Evolutionary conservation across 805 yeast species (phyloP), one percentile per base, ranked within the genome.

Genomic region (Barnettozyma pratensis): DNA sequence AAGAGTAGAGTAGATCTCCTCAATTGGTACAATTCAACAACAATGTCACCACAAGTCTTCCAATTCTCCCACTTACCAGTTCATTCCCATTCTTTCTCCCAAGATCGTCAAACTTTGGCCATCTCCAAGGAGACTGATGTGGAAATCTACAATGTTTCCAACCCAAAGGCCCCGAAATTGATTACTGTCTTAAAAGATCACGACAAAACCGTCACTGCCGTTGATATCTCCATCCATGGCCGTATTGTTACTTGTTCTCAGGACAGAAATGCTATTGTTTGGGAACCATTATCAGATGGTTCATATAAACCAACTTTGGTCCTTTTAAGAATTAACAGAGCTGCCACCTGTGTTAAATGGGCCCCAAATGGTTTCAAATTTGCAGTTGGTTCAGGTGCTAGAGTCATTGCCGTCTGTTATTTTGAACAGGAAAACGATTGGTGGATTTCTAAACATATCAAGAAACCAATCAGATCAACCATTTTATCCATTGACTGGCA

Each of bases 371-470:
- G 97, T n/a, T 72, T 71, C 62, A 94, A 94, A 72, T 94, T 94
- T 69, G 99, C 99, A 1, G 98, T 92, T 42, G 99, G 97, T 1
- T 87, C 96, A 3, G 89, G 96, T 42, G 97, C 96, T 41, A 75
- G 98, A 51, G 85, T 87, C 54, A 84, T 94, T 67, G 97, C 98
- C 8, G 87, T 94, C 44, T 94, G 99, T 72, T 94, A 91, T 71
- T 94, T 86, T 65, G 99, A 94, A 70, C 86, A 76, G 53, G 97
- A 90, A 60, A 94, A 92, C 66, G 96, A 94, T 66, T 94, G 99
- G 99, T 94, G 99, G 99, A 91, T 94, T 45, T 88, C 98, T 11
- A 92, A 92, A 69, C 99, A 92, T 71, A 85, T 94, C 69, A 91
- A 91, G 73, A 89, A 87, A 68, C 96, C 97, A n/a, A 74, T 94